phyloP scores from a whole-genome alignment of 352 stramenopile species.

The Detonula confervacea region DNA sequence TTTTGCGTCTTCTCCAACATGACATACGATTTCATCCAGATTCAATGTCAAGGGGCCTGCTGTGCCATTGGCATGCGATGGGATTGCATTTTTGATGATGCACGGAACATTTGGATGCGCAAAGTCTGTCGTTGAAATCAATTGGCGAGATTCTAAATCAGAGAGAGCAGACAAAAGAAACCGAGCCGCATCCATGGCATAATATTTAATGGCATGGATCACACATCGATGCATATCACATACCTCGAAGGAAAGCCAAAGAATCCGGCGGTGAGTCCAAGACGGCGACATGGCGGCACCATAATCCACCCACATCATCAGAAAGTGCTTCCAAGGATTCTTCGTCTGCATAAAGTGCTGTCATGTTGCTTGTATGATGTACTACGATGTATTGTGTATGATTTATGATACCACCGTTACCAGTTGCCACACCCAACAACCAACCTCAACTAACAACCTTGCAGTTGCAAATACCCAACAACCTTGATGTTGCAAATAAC shows the following conservation, averaged over 20 bases:
- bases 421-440: too few relatives aligned
- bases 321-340: conserved; percentile 51
- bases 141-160: too few relatives aligned
- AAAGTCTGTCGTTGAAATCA: conserved; percentile 50
- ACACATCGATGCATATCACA: neutral
- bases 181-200: neutral
- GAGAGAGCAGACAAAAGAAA: neutral
- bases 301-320: conserved; percentile 68
- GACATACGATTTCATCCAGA: conserved; percentile 71
- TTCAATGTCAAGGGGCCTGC: conserved; percentile 46
- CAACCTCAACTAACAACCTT: too few relatives aligned
- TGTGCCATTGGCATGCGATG: neutral
- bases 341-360: conserved; percentile 33
- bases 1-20: conserved; percentile 37
- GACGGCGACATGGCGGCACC: conserved; percentile 62
- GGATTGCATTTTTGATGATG: conserved; percentile 78
- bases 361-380: too few relatives aligned
- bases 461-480: too few relatives aligned
- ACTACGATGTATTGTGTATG: neutral
- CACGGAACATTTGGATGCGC: conserved; percentile 64
- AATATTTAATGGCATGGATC: neutral
- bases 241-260: conserved; percentile 68
- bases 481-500: too few relatives aligned
- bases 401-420: neutral
- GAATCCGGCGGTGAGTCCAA: conserved; percentile 64